phyloP scores from a whole-genome alignment of 2,329 filamentous ascomycete species.

The Teratosphaeria epicoccoides region DNA sequence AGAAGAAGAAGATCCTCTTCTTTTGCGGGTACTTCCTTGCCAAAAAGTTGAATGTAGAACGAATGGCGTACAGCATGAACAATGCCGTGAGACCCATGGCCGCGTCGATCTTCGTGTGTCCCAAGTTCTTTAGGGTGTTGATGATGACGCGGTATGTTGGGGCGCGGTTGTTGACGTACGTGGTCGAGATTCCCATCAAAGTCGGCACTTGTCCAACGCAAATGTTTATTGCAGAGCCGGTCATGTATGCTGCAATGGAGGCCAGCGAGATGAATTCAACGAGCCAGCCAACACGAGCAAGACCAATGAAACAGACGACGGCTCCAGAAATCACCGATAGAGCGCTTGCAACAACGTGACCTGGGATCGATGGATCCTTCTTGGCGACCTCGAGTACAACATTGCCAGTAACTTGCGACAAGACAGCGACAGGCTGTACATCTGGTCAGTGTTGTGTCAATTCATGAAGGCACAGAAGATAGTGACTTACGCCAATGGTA shows the following conservation, averaged over 20 bases:
- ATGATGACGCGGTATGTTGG: conserved; percentile 75
- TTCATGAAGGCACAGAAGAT: background rate
- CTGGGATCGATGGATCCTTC: conserved; percentile 46
- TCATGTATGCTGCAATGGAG: conserved; percentile 92
- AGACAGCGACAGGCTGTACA: conserved; percentile 77
- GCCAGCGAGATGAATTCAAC: conserved; percentile 88
- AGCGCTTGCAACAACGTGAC: conserved; percentile 63
- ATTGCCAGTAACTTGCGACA: conserved; percentile 81
- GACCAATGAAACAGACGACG: conserved; percentile 67
- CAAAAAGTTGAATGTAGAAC: conserved; percentile 51
- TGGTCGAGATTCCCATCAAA: conserved; percentile 61
- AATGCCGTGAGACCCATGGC: conserved; percentile 80
- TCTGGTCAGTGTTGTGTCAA: conserved; percentile 4
- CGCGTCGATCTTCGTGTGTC: conserved; percentile 60
- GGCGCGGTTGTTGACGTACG: conserved; percentile 47
- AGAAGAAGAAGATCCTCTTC: conserved; percentile 74
- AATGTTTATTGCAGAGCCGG: conserved; percentile 85
- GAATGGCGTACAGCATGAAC: conserved; percentile 64
- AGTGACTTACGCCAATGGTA: conserved; percentile 70
- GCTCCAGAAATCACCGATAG: conserved; percentile 67
- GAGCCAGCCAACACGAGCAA: conserved; percentile 75
- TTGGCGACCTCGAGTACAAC: conserved; percentile 57
- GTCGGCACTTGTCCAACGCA: conserved; percentile 70
- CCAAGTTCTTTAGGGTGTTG: conserved; percentile 65
- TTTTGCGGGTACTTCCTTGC: conserved; percentile 59